phyloP scores from a whole-genome alignment of 2,329 filamentous ascomycete species.

The Aspergillus sergii region DNA sequence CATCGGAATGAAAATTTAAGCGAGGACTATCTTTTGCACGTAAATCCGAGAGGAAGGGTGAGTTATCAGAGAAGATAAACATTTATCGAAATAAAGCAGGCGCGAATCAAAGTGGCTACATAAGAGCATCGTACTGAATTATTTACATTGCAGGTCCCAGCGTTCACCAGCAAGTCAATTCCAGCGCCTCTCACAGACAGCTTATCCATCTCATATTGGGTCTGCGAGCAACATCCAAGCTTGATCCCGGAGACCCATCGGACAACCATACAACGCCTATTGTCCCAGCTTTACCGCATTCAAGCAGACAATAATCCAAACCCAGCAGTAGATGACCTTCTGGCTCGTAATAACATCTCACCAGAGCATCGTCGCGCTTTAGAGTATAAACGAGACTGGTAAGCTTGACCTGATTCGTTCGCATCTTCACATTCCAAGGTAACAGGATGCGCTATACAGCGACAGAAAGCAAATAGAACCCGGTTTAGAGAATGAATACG shows the following conservation, averaged over 20 bases:
- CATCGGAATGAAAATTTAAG: conserved; percentile 13
- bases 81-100: neutral
- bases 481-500: neutral
- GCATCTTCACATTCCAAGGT: neutral
- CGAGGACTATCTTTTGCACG: conserved; percentile 11
- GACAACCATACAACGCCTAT: conserved; percentile 8
- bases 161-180: conserved; percentile 10
- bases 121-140: neutral
- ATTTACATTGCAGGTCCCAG: conserved; percentile 12
- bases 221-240: conserved; percentile 13
- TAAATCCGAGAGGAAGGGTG: conserved; percentile 14
- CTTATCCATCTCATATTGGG: conserved; percentile 15
- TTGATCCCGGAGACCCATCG: conserved; percentile 12
- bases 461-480: conserved; percentile 11
- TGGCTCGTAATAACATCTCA: conserved; percentile 15
- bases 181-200: conserved; percentile 12
- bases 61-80: neutral
- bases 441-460: neutral
- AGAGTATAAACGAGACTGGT: conserved; percentile 13
- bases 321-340: conserved; percentile 14
- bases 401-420: neutral
- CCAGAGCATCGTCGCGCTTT: conserved; percentile 11
- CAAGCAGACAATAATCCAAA: conserved; percentile 7
- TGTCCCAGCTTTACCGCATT: conserved; percentile 12
- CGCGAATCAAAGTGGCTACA: neutral